These are phyloP conservation scores for Fomitopsis betulina DNA, from an alignment of 1,284 basidiomycete species.

Conservation along the genomic window DNA sequence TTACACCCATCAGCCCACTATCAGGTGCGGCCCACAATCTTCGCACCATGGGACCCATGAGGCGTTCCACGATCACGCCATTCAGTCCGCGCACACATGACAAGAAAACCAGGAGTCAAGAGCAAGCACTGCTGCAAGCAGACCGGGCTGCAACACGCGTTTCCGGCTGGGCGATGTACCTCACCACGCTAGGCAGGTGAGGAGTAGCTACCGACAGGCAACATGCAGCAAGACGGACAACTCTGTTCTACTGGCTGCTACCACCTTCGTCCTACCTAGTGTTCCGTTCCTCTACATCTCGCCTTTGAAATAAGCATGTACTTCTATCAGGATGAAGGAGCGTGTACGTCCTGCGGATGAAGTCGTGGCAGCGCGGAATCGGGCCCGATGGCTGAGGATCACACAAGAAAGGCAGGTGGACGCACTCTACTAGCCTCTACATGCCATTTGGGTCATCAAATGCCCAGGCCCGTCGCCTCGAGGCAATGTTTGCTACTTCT, in stretches of 20 bases:
- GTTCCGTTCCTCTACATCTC: background rate
- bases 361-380: background rate
- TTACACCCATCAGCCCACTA: background rate
- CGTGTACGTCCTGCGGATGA: background rate
- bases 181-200: constrained; percentile 1
- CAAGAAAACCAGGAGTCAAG: background rate
- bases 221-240: background rate
- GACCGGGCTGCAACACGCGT: background rate
- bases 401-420: constrained; percentile 1
- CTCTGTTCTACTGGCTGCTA: background rate
- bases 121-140: background rate
- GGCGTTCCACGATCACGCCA: constrained; percentile 1
- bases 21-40: background rate
- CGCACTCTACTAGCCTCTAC: background rate
- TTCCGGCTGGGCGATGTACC: background rate
- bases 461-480: background rate
- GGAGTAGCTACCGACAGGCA: constrained; percentile 1
- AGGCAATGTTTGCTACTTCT: constrained; percentile 3
- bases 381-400: background rate
- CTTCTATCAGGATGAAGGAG: constrained; percentile 1
- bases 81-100: background rate
- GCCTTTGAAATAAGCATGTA: background rate
- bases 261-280: background rate
- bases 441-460: constrained; percentile 1
- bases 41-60: background rate